Base-by-base conservation (phyloP, 768 basidiomycete genomes). In the Pleurotus tuber-regium region DNA sequence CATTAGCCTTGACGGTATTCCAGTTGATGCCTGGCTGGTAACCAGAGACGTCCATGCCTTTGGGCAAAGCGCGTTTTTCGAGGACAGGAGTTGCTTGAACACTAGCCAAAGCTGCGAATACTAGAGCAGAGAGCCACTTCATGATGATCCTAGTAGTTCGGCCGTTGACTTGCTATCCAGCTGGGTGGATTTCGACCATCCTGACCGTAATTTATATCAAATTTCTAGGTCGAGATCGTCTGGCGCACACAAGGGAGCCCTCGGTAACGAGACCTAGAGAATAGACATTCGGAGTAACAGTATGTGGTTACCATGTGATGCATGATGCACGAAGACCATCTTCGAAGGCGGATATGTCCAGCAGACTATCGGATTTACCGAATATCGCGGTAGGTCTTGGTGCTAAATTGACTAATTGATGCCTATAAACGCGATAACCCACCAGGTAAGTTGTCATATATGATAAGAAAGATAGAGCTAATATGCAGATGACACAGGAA, bases 41-140 rank as follows among this genome's bases (percentile, higher is more conserved):
- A 59, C 59, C 43, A 9, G 82, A 83, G 51, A 85, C 77, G 54
- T 84, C 83, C 41, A 83, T 78, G 14, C 82, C 82, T 49, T 69
- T 59, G 31, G 75, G 78, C 7, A 62, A 38, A 4, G 75, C 69
- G 10, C 18, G 31, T 31, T 16, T 48, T 35, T 48, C 46, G 2
- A 36, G 35, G n/a, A 40, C 49, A 23, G 49, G 49, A 4, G 35
- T 25, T 18, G 49, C 49, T 26, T 50, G 39, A 3, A 50, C 49
- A n/a, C 46, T 19, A 9, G 24, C 29, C 21, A 48, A 31, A 23
- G 46, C 46, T 6, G 21, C 46, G 31, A 48, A 21, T 1, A 35
- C 30, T 12, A 48, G 46, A 33, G 46, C 31, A 48, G 46, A 36
- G 35, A 48, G 46, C 29, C 46, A 48, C 46, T 48, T 48, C 46